Evolutionary conservation across 768 basidiomycete species (phyloP), one percentile per base, ranked within the genome.

Genomic region (Hirschioporus abietinus): DNA sequence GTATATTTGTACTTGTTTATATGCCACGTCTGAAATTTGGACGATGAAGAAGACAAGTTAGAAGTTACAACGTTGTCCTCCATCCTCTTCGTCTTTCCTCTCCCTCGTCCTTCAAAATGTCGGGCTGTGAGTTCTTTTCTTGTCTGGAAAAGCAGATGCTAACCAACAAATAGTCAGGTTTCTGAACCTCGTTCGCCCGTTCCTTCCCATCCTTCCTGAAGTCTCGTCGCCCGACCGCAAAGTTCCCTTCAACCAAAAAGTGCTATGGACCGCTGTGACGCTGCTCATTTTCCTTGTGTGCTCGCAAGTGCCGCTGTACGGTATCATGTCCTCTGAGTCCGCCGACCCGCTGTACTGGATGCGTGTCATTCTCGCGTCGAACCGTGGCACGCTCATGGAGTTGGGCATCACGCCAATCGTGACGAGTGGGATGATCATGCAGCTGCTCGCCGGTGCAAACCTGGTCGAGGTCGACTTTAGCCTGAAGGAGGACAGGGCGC

Each of bases 391-490:
- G 0, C 89, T 99, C 68, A 99, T 99, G 97, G 97, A 99, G 79
- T 88, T 99, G 68, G 96, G 97, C 68, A 99, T 99, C 72, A 96
- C 89, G 30, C 97, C 97, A 57, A 97, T 99, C 75, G 88, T 99
- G 76, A 99, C 97, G 10, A 93, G 91, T 64, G 97, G 97, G 74
- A 99, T 98, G 96, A 99, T 98, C 78, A 99, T 99, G 93, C 97
- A 99, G 79, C 89, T 99, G 59, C 85, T 99, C 68, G 95, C 96
- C 20, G 97, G 97, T 66, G 96, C 97, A 57, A 98, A 95, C 78
- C 82, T 99, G 74, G 93, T 99, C 74, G 96, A 99, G 65, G 93
- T 99, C 71, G 97, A 99, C 81, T 98, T 98, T 74, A 88, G 88
- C 66, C 80, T 99, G 74, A 98, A 99, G 84, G 97, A 99, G 78